phyloP scores from a whole-genome alignment of 805 yeast species.

The Lipomyces sp. region DNA sequence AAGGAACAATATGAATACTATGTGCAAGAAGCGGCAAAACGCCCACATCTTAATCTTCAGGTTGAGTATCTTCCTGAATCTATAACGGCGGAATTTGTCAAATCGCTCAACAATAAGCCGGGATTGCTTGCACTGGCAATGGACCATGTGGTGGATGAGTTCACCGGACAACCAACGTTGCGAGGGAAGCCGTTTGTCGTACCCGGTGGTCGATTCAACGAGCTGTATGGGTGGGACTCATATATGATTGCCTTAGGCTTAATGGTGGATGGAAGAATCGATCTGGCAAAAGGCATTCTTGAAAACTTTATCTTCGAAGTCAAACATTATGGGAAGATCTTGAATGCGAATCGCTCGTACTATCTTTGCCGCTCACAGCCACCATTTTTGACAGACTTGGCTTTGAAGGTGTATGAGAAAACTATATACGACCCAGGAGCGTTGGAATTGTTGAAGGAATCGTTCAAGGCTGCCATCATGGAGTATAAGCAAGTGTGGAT shows the following conservation, averaged over 20 bases:
- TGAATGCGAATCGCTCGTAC: slow-evolving; percentile 92
- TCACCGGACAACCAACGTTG: slow-evolving; percentile 55
- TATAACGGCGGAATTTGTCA: slow-evolving; percentile 77
- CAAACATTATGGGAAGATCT: slow-evolving; percentile 84
- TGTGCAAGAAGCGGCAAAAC: slow-evolving; percentile 54
- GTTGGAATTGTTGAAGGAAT: slow-evolving; percentile 63
- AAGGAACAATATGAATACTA: slow-evolving; percentile 76
- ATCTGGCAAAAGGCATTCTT: slow-evolving; percentile 85
- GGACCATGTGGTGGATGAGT: slow-evolving; percentile 56
- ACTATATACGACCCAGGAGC: slow-evolving; percentile 51
- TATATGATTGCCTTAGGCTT: slow-evolving; percentile 89
- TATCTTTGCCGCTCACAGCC: slow-evolving; percentile 94
- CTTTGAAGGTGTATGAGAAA: slow-evolving; percentile 66
- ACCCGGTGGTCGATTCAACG: slow-evolving; percentile 97
- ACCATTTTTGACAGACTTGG: slow-evolving; percentile 94
- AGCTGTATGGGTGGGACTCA: slow-evolving; percentile 97
- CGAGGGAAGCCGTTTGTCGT: slow-evolving; percentile 85
- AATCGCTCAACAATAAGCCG: slow-evolving; percentile 77
- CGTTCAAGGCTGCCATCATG: slow-evolving; percentile 78
- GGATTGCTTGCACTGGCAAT: slow-evolving; percentile 85
- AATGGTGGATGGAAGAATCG: slow-evolving; percentile 64
- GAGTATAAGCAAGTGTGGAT: slow-evolving; percentile 87
- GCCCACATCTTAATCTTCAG: slow-evolving; percentile 65
- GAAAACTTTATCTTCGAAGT: slow-evolving; percentile 91
- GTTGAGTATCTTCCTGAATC: slow-evolving; percentile 76